Conservation (phyloP, 164 flowering plant species). For the Pachysandra terminalis region DNA sequence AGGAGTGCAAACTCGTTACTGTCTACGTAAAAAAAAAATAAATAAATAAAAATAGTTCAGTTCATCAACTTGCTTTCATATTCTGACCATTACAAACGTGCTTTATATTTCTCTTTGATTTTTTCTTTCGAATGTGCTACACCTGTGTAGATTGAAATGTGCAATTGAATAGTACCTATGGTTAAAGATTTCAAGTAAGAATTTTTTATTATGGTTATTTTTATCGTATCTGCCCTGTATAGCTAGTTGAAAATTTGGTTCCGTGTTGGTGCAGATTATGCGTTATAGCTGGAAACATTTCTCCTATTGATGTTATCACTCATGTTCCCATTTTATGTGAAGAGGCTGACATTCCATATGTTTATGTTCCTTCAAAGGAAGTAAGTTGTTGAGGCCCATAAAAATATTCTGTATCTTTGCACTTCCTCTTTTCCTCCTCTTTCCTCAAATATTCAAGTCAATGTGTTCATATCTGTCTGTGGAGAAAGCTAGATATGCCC, state of each 20-base stretch:
- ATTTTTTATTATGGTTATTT: background rate
- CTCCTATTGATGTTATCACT: constrained; percentile 93
- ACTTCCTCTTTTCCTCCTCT: background rate
- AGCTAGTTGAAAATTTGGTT: too few species aligned
- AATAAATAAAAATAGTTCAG: too few species aligned
- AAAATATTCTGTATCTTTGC: background rate
- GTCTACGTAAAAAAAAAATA: too few species aligned
- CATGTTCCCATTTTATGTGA: constrained; percentile 91
- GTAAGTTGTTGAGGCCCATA: constrained; percentile 32
- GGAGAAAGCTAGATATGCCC: background rate
- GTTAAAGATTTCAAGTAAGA: background rate
- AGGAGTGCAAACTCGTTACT: too few species aligned
- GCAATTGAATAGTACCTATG: too few species aligned
- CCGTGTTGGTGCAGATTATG: constrained; percentile 61
- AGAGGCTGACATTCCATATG: constrained; percentile 80
- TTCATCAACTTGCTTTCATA: too few species aligned
- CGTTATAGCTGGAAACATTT: constrained; percentile 90
- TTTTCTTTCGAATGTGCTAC: too few species aligned
- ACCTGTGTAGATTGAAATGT: too few species aligned
- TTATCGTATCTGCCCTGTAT: too few species aligned
- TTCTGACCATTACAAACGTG: too few species aligned
- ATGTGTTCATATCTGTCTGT: background rate
- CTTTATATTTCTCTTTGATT: too few species aligned
- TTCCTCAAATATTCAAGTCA: background rate
- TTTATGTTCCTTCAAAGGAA: constrained; percentile 92